phyloP scores from a whole-genome alignment of 192 early-diverging fungal genomes.

The Coemansia pectinata region DNA sequence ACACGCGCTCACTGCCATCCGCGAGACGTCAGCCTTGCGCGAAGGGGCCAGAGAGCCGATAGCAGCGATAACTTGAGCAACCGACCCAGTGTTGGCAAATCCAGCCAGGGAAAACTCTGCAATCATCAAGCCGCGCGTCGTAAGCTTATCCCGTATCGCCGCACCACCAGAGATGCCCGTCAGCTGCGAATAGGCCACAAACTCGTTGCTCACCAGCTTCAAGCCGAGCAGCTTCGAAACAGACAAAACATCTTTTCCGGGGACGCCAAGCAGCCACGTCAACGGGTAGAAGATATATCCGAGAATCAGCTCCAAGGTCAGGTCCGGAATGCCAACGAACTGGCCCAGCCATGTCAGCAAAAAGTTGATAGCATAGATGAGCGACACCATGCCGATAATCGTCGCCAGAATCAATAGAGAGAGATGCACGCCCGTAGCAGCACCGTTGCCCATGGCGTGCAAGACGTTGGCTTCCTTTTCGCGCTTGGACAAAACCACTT shows the following conservation, averaged over 20 bases:
- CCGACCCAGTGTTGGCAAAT: constrained; percentile 82
- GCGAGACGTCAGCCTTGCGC: constrained; percentile 69
- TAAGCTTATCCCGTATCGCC: constrained; percentile 39
- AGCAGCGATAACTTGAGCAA: constrained; percentile 81
- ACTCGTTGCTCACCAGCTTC: constrained; percentile 86
- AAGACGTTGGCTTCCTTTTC: constrained; percentile 73
- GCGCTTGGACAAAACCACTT: constrained; percentile 57
- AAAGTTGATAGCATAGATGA: constrained; percentile 69
- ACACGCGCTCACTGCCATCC: constrained; percentile 75
- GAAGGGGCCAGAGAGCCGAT: constrained; percentile 76
- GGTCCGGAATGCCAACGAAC: constrained; percentile 57
- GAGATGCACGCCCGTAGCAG: constrained; percentile 77
- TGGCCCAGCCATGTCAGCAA: constrained; percentile 69
- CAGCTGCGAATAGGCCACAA: constrained; percentile 68
- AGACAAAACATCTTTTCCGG: constrained; percentile 49
- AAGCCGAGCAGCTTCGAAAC: constrained; percentile 68
- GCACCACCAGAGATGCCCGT: constrained; percentile 17
- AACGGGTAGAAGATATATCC: constrained; percentile 78
- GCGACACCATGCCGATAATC: constrained; percentile 72
- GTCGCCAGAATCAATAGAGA: constrained; percentile 73
- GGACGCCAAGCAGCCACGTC: constrained; percentile 69
- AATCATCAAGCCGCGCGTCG: constrained; percentile 55
- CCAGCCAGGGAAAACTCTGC: constrained; percentile 77
- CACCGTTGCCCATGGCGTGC: constrained; percentile 81
- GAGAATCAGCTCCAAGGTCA: constrained; percentile 67